Evolutionary conservation across 208 protist genomes (phyloP).

Genomic region (Trypanosoma cruzi): DNA sequence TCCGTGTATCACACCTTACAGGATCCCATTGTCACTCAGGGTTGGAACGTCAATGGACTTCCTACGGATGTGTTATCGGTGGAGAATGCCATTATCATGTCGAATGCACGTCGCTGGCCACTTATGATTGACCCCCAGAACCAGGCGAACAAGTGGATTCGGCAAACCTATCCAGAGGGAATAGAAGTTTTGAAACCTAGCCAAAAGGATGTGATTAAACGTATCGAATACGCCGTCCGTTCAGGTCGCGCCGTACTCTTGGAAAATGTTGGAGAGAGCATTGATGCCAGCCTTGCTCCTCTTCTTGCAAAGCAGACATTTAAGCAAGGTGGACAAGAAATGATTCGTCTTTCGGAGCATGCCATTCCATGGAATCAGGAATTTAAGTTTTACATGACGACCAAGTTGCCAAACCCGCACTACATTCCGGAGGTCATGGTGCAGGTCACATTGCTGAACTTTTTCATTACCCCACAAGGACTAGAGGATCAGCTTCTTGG

Average conservation of each 20-base stretch:
- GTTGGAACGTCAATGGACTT: conserved; percentile 96
- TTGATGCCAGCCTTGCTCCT: conserved; percentile 97
- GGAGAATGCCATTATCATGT: conserved; percentile 98
- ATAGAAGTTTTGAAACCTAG: conserved; percentile 96
- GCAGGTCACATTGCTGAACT: conserved; percentile 99
- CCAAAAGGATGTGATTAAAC: conserved; percentile 96
- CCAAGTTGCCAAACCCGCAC: conserved; percentile 97
- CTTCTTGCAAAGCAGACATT: conserved; percentile 96
- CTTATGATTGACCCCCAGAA: conserved; percentile 99
- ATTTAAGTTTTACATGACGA: conserved; percentile 99
- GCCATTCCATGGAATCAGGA: conserved; percentile 95
- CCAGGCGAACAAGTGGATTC: conserved; percentile 98
- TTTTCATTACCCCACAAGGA: conserved; percentile 97
- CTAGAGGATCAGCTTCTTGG: conserved; percentile 98
- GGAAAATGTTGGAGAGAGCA: conserved; percentile 95
- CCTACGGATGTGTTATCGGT: conserved; percentile 96
- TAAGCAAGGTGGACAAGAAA: conserved; percentile 90
- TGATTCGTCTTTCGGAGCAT: conserved; percentile 98
- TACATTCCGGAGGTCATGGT: conserved; percentile 97
- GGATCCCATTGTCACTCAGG: conserved; percentile 95
- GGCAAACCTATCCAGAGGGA: conserved; percentile 94
- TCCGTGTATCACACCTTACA: conserved; percentile 93
- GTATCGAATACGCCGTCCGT: conserved; percentile 95
- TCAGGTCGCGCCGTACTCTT: conserved; percentile 95
- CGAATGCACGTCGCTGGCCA: conserved; percentile 95